phyloP scores from a whole-genome alignment of 768 basidiomycete species.

The Suillus weaverae region DNA sequence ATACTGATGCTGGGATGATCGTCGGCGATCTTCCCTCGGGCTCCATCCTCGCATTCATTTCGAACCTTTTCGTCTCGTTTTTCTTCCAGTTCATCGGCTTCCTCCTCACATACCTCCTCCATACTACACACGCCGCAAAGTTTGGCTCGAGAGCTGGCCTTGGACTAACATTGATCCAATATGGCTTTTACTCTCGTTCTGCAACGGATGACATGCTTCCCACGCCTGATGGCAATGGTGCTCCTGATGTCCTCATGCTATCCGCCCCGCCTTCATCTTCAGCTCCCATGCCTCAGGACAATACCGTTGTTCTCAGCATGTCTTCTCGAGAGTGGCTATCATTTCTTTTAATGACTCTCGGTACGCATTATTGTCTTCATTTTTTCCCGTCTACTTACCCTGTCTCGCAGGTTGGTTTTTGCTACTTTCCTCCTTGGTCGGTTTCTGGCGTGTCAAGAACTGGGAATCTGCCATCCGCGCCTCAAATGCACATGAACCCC shows the following conservation, averaged over 20 bases:
- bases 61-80: slow-evolving; percentile 83
- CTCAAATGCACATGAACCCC: slow-evolving; percentile 26
- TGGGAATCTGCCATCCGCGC: slow-evolving; percentile 75
- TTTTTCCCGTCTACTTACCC: slow-evolving; percentile 5
- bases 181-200: slow-evolving; percentile 72
- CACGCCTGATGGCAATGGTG: slow-evolving; percentile 17
- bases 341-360: slow-evolving; percentile 89
- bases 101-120: slow-evolving; percentile 89
- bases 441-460: slow-evolving; percentile 82
- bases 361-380: slow-evolving; percentile 30
- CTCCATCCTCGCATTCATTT: slow-evolving; percentile 66
- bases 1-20: slow-evolving; percentile 64
- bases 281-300: slow-evolving; percentile 10
- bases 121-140: slow-evolving; percentile 90
- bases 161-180: slow-evolving; percentile 94
- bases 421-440: slow-evolving; percentile 77
- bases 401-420: slow-evolving; percentile 80
- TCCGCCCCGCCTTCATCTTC: slow-evolving; percentile 27
- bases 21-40: slow-evolving; percentile 92
- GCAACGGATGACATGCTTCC: slow-evolving; percentile 31
- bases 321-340: slow-evolving; percentile 85
- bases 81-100: slow-evolving; percentile 98
- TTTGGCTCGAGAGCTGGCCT: slow-evolving; percentile 92
- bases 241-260: slow-evolving; percentile 20
- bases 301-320: slow-evolving; percentile 30